Conservation (phyloP, 345 rosid genomes). For the Pistacia atlantica region DNA sequence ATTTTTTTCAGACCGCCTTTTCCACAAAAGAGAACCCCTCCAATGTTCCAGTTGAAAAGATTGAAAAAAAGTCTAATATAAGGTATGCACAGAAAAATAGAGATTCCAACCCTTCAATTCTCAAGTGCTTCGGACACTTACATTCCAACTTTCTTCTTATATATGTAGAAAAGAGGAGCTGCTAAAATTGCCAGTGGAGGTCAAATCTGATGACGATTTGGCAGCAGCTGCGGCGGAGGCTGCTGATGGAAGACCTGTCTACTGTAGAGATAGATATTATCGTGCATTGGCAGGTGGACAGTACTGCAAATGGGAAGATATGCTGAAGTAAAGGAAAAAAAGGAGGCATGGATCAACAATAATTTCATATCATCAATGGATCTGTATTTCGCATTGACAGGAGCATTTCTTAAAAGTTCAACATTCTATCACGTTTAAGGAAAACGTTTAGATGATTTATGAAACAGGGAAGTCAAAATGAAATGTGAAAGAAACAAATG, state of each 20-base stretch:
- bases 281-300: slow-evolving; percentile 98
- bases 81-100: slow-evolving; percentile 47
- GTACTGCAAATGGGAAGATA: slow-evolving; percentile 99
- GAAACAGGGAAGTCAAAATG: background rate
- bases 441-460: background rate
- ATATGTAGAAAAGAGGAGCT: slow-evolving; percentile 67
- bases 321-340: slow-evolving; percentile 33
- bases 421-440: background rate
- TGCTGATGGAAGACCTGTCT: slow-evolving; percentile 94
- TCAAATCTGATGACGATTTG: slow-evolving; percentile 66
- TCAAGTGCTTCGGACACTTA: background rate
- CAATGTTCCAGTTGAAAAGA: slow-evolving; percentile 43
- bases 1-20: slow-evolving; percentile 53
- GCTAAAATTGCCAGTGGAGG: slow-evolving; percentile 71
- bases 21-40: slow-evolving; percentile 39
- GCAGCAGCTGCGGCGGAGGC: slow-evolving; percentile 98
- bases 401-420: slow-evolving; percentile 10
- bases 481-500: slow-evolving; percentile 7
- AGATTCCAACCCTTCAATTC: slow-evolving; percentile 1
- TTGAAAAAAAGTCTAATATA: slow-evolving; percentile 55
- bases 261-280: slow-evolving; percentile 92
- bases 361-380: slow-evolving; percentile 6
- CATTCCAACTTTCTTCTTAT: background rate
- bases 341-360: slow-evolving; percentile 1
- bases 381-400: slow-evolving; percentile 6